A percentile compares a stretch with the other conserved stretches of the same genome.
Conservation (phyloP, 805 yeast genomes). For the Yamadazyma sp. region DNA sequence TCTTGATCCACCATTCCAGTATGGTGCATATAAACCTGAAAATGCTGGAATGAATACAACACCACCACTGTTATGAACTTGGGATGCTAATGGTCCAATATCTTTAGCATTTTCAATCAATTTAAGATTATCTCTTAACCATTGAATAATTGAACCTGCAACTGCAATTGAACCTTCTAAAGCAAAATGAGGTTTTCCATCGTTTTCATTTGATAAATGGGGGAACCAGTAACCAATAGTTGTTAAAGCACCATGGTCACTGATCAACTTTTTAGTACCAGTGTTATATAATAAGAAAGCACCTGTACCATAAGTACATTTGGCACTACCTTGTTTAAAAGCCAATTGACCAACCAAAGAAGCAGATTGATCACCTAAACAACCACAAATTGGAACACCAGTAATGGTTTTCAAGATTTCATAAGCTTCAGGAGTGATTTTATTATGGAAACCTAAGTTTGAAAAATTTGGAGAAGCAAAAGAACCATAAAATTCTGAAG, state of each 20-base stretch:
- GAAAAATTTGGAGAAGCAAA: slow-evolving; percentile 60
- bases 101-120: slow-evolving; percentile 79
- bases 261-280: slow-evolving; percentile 66
- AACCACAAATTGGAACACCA: slow-evolving; percentile 78
- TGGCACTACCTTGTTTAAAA: slow-evolving; percentile 77
- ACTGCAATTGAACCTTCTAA: slow-evolving; percentile 95
- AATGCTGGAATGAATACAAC: slow-evolving; percentile 95
- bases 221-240: slow-evolving; percentile 93
- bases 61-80: slow-evolving; percentile 80
- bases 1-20: slow-evolving; percentile 90
- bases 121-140: slow-evolving; percentile 89
- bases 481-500: slow-evolving; percentile 74
- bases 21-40: slow-evolving; percentile 91
- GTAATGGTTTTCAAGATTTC: slow-evolving; percentile 48
- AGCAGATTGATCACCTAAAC: slow-evolving; percentile 92
- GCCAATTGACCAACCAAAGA: slow-evolving; percentile 93
- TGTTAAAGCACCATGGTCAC: slow-evolving; percentile 80
- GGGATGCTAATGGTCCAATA: slow-evolving; percentile 85
- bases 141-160: slow-evolving; percentile 90
- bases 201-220: slow-evolving; percentile 42
- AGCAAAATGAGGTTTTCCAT: slow-evolving; percentile 72
- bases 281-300: slow-evolving; percentile 88
- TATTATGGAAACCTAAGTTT: slow-evolving; percentile 48
- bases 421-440: slow-evolving; percentile 50
- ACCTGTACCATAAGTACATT: slow-evolving; percentile 96